Evolutionary conservation across 768 basidiomycete genomes (phyloP), one percentile per base, ranked within the genome.

Genomic region (Termitomyces bulborhizus): DNA sequence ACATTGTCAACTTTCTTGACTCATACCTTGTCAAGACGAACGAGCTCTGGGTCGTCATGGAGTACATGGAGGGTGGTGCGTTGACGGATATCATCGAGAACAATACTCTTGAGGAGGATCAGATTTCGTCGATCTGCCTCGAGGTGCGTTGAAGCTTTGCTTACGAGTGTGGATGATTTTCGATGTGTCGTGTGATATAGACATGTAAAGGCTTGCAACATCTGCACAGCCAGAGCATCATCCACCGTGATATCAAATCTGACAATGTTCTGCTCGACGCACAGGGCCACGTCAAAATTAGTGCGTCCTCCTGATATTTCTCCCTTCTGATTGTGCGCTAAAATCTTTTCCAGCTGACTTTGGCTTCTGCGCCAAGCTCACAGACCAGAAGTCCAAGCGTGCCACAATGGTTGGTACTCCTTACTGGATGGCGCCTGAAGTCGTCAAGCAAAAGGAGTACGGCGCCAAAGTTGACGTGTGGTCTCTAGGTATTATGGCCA

Each of bases 381-480:
- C 94, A 1, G 93, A 95, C 64, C 91, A 96, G 72, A 97, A 96
- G 69, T 94, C 90, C 41, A 96, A 96, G 71, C 89, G 94, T 51
- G 93, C 93, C 31, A 96, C 93, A n/a, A 96, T 96, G 94, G 93
- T 97, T 4, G 94, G 94, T 34, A 96, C 93, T 11, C 94, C 94
- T 1, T 96, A 96, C 71, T 96, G 94, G 94, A 97, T 97, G 94
- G 94, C 94, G 3, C 94, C 94, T n/a, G 94, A 97, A 69, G 93
- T 97, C 51, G 93, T 97, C 64, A 95, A 93, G 73, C 90, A 94
- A 69, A 95, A 96, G 71, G 93, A 94, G 70, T 97, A 97, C 65
- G 93, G 94, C 45, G 91, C 93, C 26, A 96, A 96, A 70, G 94
- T 96, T 21, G 94, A 96, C 63, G 93, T 97, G 49, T 97, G 94